A percentile compares a stretch with the other conserved stretches of the same genome.
phyloP scores from a whole-genome alignment of 1,139 yeast genomes.

The Pichia sp. region DNA sequence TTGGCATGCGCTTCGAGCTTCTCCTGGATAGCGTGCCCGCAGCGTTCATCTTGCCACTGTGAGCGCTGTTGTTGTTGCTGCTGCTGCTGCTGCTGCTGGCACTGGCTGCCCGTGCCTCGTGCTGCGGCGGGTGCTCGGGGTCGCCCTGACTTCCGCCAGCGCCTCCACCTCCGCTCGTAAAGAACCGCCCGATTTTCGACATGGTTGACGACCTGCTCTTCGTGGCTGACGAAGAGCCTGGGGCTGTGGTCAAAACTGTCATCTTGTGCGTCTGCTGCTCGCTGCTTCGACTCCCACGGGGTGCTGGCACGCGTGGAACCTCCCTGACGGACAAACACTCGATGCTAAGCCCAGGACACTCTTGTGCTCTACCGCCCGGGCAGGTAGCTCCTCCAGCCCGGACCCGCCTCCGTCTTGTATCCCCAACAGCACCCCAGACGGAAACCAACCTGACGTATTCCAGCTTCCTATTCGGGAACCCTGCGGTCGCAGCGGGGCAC shows the following conservation, averaged over 20 bases:
- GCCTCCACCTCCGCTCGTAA: conserved; percentile 8
- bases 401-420: too few species aligned
- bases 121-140: not conserved
- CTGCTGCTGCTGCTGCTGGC: conserved; percentile 2
- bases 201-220: conserved; percentile 12
- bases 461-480: conserved; percentile 5
- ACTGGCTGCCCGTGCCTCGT: conserved; percentile 2
- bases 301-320: too few species aligned
- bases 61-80: not conserved
- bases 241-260: not conserved
- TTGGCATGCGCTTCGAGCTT: not conserved
- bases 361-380: too few species aligned
- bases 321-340: too few species aligned
- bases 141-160: too few species aligned
- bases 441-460: not conserved
- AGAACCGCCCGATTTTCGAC: conserved; percentile 11
- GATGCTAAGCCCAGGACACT: too few species aligned
- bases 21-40: not conserved
- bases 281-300: not conserved
- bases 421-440: not conserved
- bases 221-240: not conserved
- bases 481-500: not conserved
- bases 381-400: too few species aligned
- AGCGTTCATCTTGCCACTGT: not conserved
- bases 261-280: not conserved